Percentiles rank a stretch among this genome's conserved stretches.
These are phyloP conservation scores for Zymoseptoria pseudotritici DNA, from an alignment of 2,329 filamentous ascomycete genomes.

Conservation along the genomic window DNA sequence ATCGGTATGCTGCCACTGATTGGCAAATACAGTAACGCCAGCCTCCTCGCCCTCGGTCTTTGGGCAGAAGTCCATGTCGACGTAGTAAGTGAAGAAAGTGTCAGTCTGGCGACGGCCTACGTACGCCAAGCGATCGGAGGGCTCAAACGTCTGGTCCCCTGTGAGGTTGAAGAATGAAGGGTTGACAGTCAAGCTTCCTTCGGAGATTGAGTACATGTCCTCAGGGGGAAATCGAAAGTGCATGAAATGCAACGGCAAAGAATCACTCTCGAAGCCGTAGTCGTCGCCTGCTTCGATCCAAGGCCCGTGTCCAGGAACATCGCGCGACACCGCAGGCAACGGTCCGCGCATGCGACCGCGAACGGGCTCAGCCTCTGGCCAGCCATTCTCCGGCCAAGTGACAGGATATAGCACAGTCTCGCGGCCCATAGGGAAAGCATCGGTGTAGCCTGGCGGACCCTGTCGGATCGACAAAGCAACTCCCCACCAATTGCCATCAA, in stretches of 20 bases:
- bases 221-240: constrained; percentile 47
- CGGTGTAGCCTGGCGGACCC: constrained; percentile 31
- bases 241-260: constrained; percentile 48
- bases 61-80: constrained; percentile 41
- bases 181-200: constrained; percentile 17
- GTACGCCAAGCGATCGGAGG: constrained; percentile 45
- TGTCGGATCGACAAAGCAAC: constrained; percentile 41
- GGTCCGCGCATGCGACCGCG: constrained; percentile 39
- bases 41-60: constrained; percentile 40
- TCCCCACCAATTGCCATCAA: constrained; percentile 47
- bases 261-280: constrained; percentile 40
- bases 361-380: constrained; percentile 34
- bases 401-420: constrained; percentile 46
- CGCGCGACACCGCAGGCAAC: constrained; percentile 30
- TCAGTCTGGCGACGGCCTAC: constrained; percentile 50
- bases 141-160: constrained; percentile 21
- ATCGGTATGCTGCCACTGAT: constrained; percentile 47
- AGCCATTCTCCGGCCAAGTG: constrained; percentile 41
- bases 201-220: constrained; percentile 39
- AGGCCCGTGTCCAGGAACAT: constrained; percentile 37
- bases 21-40: constrained; percentile 48
- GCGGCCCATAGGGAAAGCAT: constrained; percentile 47
- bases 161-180: constrained; percentile 48
- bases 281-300: constrained; percentile 39
- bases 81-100: constrained; percentile 46